Percentiles rank a stretch among this genome's conserved stretches.
Conservation (phyloP, 306 rosid genomes). For the Fragaria iinumae region DNA sequence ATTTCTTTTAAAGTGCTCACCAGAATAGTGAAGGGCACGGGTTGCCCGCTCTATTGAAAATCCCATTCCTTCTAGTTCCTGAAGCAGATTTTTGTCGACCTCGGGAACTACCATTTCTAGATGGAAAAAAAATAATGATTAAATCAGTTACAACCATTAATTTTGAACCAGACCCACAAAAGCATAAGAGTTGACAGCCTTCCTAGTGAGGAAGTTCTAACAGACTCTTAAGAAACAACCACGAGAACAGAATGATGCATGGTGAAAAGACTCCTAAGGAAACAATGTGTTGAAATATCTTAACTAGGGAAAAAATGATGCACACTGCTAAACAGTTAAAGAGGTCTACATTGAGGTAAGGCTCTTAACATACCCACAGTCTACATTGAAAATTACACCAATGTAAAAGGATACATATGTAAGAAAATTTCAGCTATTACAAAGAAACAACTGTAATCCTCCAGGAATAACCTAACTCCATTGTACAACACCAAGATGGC, state of each 20-base stretch:
- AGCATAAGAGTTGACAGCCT: neutral
- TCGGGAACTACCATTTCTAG: slow-evolving; percentile 90
- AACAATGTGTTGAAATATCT: too few relatives aligned
- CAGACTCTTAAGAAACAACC: neutral
- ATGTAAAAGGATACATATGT: neutral
- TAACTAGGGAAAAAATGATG: neutral
- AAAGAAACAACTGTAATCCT: neutral
- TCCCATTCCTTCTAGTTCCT: slow-evolving; percentile 92
- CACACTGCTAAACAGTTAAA: neutral
- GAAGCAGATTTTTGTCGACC: slow-evolving; percentile 78
- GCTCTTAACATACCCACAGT: neutral
- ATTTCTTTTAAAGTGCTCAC: slow-evolving; percentile 31
- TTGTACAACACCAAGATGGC: neutral
- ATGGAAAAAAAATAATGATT: slow-evolving; percentile 23
- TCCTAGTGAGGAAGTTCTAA: neutral
- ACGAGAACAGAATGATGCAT: too few relatives aligned
- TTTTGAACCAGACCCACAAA: neutral
- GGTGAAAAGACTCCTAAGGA: too few relatives aligned
- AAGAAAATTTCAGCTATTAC: neutral
- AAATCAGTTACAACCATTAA: slow-evolving; percentile 12
- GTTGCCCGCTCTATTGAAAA: slow-evolving; percentile 76
- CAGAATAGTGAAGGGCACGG: slow-evolving; percentile 81
- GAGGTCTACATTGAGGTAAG: neutral
- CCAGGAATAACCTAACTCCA: neutral
- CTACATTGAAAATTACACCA: neutral